A percentile compares a stretch with the other conserved stretches of the same genome.
These are phyloP conservation scores for Cyclostephanos tholiformis DNA, from an alignment of 108 stramenopile species.

Conservation along the genomic window DNA sequence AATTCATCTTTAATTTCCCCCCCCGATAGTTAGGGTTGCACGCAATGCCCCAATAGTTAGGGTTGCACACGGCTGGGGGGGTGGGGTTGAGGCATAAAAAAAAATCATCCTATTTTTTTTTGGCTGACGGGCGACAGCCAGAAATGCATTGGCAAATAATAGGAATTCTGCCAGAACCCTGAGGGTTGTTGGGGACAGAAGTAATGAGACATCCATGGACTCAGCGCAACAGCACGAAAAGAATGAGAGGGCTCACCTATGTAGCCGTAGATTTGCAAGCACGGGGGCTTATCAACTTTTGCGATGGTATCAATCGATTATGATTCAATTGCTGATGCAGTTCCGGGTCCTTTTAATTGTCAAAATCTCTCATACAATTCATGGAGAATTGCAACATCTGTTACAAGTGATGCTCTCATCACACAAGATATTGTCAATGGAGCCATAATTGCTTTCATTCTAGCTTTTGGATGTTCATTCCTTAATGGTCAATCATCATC, in stretches of 20 bases:
- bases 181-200: no score
- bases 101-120: no score
- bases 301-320: neutral
- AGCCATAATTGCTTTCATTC: constrained; percentile 44
- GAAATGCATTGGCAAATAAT: no score
- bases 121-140: no score
- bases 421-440: constrained; percentile 54
- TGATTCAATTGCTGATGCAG: neutral
- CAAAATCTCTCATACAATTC: neutral
- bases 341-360: neutral
- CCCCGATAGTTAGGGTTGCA: no score
- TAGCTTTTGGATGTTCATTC: constrained; percentile 51
- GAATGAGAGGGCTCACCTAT: neutral
- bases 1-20: no score
- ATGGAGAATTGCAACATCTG: neutral
- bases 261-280: no score
- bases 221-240: neutral
- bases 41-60: no score
- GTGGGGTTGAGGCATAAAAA: no score
- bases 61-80: no score
- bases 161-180: no score
- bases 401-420: constrained; percentile 31
- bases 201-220: neutral
- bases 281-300: neutral
- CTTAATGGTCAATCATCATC: constrained; percentile 44